Evolutionary conservation across 2,329 filamentous ascomycete genomes (phyloP).

Genomic region (Ophiostoma ips): DNA sequence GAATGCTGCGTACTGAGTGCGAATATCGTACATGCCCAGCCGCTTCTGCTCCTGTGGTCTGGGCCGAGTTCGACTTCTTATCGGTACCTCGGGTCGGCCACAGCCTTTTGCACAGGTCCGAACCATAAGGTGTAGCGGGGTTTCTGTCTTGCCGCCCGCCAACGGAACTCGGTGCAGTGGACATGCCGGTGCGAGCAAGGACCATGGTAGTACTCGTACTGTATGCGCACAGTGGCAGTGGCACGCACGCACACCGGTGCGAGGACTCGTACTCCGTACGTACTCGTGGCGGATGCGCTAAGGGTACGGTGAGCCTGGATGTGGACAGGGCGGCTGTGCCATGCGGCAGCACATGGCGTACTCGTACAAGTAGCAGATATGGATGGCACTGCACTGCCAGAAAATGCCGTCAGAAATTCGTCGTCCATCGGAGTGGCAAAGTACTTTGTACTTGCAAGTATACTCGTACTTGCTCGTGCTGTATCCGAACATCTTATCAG

Average conservation of each 20-base stretch:
- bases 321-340: neutral
- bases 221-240: neutral
- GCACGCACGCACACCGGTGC: neutral
- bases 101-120: neutral
- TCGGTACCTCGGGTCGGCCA: slow-evolving; percentile 11
- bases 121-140: neutral
- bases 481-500: too few relatives aligned
- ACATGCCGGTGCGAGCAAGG: neutral
- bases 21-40: neutral
- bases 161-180: neutral
- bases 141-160: neutral
- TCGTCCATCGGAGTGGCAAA: too few relatives aligned
- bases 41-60: neutral
- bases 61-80: slow-evolving; percentile 1
- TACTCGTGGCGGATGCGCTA: neutral
- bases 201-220: neutral
- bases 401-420: neutral
- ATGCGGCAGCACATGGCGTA: neutral
- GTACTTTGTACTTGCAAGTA: too few relatives aligned
- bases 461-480: too few relatives aligned
- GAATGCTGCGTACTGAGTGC: neutral
- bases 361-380: too few relatives aligned
- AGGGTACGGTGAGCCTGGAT: neutral
- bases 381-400: neutral
- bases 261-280: neutral